Percentiles rank a stretch among this genome's conserved stretches.
These are phyloP conservation scores for Colletotrichum kahawae DNA, from an alignment of 2,329 filamentous ascomycete genomes.

Conservation along the genomic window DNA sequence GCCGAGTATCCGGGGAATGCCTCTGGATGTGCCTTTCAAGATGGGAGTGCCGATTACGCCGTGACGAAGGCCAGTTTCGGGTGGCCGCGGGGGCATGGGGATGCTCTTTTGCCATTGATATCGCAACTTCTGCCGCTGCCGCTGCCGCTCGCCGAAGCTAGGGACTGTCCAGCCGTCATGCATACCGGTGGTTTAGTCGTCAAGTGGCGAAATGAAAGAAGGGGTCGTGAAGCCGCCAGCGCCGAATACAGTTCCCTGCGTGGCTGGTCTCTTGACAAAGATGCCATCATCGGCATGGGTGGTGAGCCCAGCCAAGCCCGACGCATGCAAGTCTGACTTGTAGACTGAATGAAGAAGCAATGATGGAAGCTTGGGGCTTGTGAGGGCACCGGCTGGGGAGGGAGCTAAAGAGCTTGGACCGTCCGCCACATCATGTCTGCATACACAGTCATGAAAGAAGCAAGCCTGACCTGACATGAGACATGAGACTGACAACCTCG, in stretches of 20 bases:
- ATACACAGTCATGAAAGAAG: not conserved
- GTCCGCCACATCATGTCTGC: not conserved
- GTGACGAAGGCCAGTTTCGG: not conserved
- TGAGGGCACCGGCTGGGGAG: not conserved
- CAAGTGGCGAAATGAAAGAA: not conserved
- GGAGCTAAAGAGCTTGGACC: constrained; percentile 9
- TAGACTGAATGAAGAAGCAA: not conserved
- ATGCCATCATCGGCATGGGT: not conserved
- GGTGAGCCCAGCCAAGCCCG: not conserved
- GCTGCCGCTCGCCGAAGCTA: not conserved
- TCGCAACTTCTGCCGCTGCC: not conserved
- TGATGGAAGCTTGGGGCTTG: constrained; percentile 5
- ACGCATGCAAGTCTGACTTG: not conserved
- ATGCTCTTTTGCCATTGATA: not conserved
- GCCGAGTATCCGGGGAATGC: not conserved
- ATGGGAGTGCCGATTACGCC: not conserved
- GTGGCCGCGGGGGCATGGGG: not conserved
- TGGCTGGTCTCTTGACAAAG: not conserved
- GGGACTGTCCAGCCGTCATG: not conserved
- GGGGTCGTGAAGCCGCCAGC: not conserved
- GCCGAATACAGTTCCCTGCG: not conserved
- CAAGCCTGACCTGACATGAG: not conserved
- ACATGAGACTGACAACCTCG: not conserved
- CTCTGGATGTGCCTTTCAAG: not conserved
- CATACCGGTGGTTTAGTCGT: not conserved